Evolutionary conservation across 2,329 filamentous ascomycete species (phyloP), one percentile per base, ranked within the genome.

Genomic region (Fusarium neocosmosporiellum): DNA sequence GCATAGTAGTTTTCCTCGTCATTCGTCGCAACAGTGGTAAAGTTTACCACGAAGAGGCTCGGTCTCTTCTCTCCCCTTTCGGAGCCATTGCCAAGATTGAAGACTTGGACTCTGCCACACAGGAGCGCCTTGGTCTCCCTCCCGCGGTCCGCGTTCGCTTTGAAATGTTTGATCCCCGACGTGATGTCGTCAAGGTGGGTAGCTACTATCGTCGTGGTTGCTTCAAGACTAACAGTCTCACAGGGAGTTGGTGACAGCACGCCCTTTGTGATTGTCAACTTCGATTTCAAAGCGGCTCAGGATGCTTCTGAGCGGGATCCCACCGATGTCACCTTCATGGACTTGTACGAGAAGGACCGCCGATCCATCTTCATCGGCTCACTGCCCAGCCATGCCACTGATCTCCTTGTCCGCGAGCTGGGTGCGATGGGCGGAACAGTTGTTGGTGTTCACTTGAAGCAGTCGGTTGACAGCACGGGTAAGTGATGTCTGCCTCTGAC

Each of bases 141-240:
- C 78, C 78, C 13, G 80, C 83, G 3, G 81, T 88, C 2, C 71
- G 88, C 7, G 84, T 89, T 33, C 83, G 86, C 29, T 91, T 87
- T 68, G 79, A 82, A 43, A 83, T 82, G 70, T 91, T 88, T 58
- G 86, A 90, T 66, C 80, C 85, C 5, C 81, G 80, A 27, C 84
- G 88, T 24, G 84, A 89, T 65, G 84, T 89, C 6, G 80, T 85
- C 33, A 75, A 80, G 29, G 88, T 89, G 80, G 81, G 86, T 41
- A n/a, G 18, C 14, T 36, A 20, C 20, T 3, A 20, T 18, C 31
- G 4, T 4, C 6, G 5, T 37, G 1, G 10, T 4, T 20, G 5
- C 27, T 10, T 29, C 37, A n/a, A 11, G 1, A 9, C 39, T 59
- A 14, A 69, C 36, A 37, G 14, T 29, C 3, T 24, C 7, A 18